These are phyloP conservation scores for Penicillium palitans DNA, from an alignment of 2,329 filamentous ascomycete species.

Conservation along the genomic window DNA sequence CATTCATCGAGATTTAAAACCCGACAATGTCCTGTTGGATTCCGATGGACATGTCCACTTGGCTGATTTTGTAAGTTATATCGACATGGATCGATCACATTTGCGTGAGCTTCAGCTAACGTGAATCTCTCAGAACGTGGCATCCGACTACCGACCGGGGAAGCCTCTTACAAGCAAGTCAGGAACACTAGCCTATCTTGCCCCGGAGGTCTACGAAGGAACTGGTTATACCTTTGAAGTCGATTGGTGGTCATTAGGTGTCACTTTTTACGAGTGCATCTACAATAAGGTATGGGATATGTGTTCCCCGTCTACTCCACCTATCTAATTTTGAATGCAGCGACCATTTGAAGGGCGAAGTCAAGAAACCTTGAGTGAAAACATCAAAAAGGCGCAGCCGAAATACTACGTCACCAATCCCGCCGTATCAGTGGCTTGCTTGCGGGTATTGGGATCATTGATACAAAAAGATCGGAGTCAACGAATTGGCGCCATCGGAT, in stretches of 20 bases:
- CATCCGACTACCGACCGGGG: constrained; percentile 83
- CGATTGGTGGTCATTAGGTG: constrained; percentile 98
- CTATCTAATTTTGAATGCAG: constrained; percentile 51
- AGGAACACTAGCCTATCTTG: constrained; percentile 90
- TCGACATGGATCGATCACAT: neutral
- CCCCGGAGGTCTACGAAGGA: constrained; percentile 90
- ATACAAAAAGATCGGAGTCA: constrained; percentile 76
- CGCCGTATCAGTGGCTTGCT: constrained; percentile 80
- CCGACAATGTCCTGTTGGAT: constrained; percentile 86
- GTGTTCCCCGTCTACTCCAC: neutral
- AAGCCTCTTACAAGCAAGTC: constrained; percentile 92
- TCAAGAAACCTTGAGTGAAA: constrained; percentile 74
- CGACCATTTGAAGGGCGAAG: constrained; percentile 90
- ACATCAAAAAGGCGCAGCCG: constrained; percentile 78
- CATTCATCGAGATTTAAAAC: constrained; percentile 88
- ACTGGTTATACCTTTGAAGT: constrained; percentile 86
- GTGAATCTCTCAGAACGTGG: constrained; percentile 71
- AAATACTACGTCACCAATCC: constrained; percentile 92
- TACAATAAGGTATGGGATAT: constrained; percentile 77
- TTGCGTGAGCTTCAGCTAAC: constrained; percentile 13
- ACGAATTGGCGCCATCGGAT: constrained; percentile 79
- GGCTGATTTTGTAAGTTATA: constrained; percentile 81
- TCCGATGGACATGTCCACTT: constrained; percentile 92
- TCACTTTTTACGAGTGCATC: constrained; percentile 99
- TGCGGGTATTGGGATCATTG: constrained; percentile 83